Base-by-base conservation (phyloP, 192 early-diverging fungal species). In the Linnemannia schmuckeri region DNA sequence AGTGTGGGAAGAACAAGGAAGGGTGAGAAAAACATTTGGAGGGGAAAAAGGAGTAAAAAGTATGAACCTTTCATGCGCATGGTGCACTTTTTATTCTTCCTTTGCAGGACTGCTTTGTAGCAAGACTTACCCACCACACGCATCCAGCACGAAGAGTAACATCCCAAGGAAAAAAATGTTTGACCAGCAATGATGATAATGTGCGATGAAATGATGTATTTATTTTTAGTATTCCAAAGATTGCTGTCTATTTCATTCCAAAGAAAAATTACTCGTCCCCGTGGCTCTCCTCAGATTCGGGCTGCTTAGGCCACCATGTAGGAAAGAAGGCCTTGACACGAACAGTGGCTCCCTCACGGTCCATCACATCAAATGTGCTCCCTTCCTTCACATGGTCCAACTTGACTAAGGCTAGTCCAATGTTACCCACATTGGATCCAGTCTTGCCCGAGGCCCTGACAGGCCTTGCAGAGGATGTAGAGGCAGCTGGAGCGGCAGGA, bases 331-430 rank as follows among this genome's bases (percentile, higher is more conserved):
- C 85, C 70, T 81, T 87, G 35, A 61, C 85, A 9, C 76, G 85
- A 7, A 81, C 72, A 42, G 55, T 87, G 6, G 79, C 66, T 0
- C 85, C 85, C 37, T 87, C 85, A 24, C 85, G 85, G 75, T 87
- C 85, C 85, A 87, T 87, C 22, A 87, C 87, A 4, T 87, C 76
- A 63, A 87, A 87, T 13, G 41, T 78, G 17, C 20, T 68, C 47
- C 81, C 87, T 9, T 82, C 76, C 20, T 90, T 76, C 1, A 94
- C 91, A n/a, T 92, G 89, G 33, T 98, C 97, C 70, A 98, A 83
- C 66, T 96, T 92, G 90, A 98, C 89, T 88, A 98, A 92, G 33
- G 96, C 97, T 72, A 98, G 90, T 0, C 96, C 97, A 42, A 97
- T 93, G 78, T 98, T 98, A 82, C 92, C 90, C 18, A 95, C 79